Base-by-base conservation (phyloP, 805 yeast genomes). In the Suhomyces canberraensis region DNA sequence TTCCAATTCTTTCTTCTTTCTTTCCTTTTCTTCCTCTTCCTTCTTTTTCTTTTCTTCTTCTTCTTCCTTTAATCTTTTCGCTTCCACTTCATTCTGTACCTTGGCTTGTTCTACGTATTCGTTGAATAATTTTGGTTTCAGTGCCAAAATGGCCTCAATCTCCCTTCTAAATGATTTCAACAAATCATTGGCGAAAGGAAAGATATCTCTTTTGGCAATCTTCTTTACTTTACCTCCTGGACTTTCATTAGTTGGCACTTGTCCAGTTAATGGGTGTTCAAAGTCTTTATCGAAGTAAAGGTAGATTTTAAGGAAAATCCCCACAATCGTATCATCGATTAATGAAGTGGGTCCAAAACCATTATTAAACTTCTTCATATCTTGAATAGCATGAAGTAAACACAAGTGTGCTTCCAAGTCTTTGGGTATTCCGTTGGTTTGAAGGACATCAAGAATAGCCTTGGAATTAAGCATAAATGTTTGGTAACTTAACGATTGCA, bases 341-440 rank as follows among this genome's bases (percentile, higher is more conserved):
- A 74, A 57, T 0, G 87, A 78, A 0, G 93, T 84, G 3, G 93
- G 79, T 0, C 89, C 91, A 55, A 81, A 81, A 0, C 95, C 95
- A 53, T 82, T 84, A 42, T 88, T 86, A 60, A 83, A 70, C 41
- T 82, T 74, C 44, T 86, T 70, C 48, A 84, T 68, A 33, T 82
- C 90, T 11, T 72, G 66, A 8, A 76, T 53, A 16, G 79, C 79
- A 37, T 58, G 60, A 11, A 84, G 50, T 24, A 73, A 61, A 33
- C 73, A 67, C 2, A 79, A 48, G 14, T 61, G 48, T 1, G 65
- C 55, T 18, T 66, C 58, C 18, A 71, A 63, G 3, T 61, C 53
- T 1, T 62, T 51, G 3, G 76, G 60, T 5, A 66, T 58, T 0
- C 65, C 69, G n/a, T 49, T 47, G 1, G 13, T 22, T 25, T 52